phyloP scores from a whole-genome alignment of 148 eudicot genomes.

The Spergularia marina region DNA sequence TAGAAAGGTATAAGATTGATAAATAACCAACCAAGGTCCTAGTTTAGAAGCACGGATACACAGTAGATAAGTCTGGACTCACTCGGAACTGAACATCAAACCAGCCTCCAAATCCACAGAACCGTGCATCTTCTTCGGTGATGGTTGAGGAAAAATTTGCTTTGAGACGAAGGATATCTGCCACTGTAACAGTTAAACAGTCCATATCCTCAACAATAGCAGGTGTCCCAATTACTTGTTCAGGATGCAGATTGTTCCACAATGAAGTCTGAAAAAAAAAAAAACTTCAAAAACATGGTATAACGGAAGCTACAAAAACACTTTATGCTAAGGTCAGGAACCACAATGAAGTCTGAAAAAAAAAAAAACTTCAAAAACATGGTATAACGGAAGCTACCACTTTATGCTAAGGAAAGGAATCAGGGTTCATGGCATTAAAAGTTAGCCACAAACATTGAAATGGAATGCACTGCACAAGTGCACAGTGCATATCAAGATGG shows the following conservation, averaged over 20 bases:
- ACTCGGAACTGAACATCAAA: slow-evolving; percentile 99
- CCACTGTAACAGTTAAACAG: slow-evolving; percentile 72
- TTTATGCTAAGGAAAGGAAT: too few relatives aligned
- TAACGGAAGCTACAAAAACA: not conserved
- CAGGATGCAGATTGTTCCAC: slow-evolving; percentile 92
- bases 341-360: slow-evolving; percentile 79
- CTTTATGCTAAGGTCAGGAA: too few relatives aligned
- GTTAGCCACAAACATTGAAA: too few relatives aligned
- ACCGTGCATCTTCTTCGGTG: slow-evolving; percentile 44
- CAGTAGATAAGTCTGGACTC: slow-evolving; percentile 35
- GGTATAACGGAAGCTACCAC: not conserved
- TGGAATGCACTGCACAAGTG: too few relatives aligned
- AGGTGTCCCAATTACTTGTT: slow-evolving; percentile 82
- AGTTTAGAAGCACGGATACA: not conserved
- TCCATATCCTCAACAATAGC: slow-evolving; percentile 73
- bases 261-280: slow-evolving; percentile 59
- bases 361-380: not conserved
- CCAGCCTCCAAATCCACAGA: slow-evolving; percentile 94
- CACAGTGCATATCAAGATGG: not conserved
- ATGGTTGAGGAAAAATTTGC: slow-evolving; percentile 57
- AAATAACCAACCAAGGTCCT: not conserved
- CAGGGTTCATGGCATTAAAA: not conserved
- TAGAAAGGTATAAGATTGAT: slow-evolving; percentile 10
- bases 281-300: not conserved
- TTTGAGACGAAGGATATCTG: slow-evolving; percentile 55